Evolutionary conservation across 2,329 filamentous ascomycete species (phyloP), one percentile per base, ranked within the genome.

Genomic region (Pseudopyrenochaeta lycopersici): DNA sequence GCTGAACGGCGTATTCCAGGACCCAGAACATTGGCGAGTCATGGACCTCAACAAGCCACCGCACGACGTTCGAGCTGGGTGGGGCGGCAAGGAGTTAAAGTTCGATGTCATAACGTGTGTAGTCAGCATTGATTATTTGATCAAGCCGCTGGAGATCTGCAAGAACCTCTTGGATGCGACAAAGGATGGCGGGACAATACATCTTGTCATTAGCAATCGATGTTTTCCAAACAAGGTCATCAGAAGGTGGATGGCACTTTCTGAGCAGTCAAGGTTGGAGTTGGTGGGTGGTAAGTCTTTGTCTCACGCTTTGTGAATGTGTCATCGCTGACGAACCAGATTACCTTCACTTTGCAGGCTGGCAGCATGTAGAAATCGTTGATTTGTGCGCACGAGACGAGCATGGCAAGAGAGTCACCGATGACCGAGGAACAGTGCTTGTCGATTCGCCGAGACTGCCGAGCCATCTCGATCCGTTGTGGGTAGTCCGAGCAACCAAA

Each of bases 161-260:
- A 52, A 55, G 14, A 78, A 76, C 21, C 62, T 84, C 21, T 62
- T 71, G 9, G 58, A 74, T 5, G 72, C 71, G 7, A 79, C 78
- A 15, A 79, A 73, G 4, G 55, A 64, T 1, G 79, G 77, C 1
- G 82, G 80, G 0, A 76, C 47, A 1, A 76, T 84, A n/a, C 82
- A 85, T 70, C 63, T 85, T 41, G 76, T 77, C 0, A 77, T 84
- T 35, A 80, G 77, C 23, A 82, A 84, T 64, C 76, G 82, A 2
- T 84, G 80, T 61, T 84, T 84, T 58, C 80, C 81, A 1, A 82
- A 80, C 1, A 85, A 85, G 59, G 82, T 78, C 1, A 76, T 84
- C 5, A 72, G 69, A 20, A 68, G 77, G 15, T 85, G 82, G 82
- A 65, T 83, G 62, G 64, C 71, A 47, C 66, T 81, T 23, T 60